These are phyloP conservation scores for Plasmodium malariae DNA, from an alignment of 169 alveolate species.

Conservation along the genomic window DNA sequence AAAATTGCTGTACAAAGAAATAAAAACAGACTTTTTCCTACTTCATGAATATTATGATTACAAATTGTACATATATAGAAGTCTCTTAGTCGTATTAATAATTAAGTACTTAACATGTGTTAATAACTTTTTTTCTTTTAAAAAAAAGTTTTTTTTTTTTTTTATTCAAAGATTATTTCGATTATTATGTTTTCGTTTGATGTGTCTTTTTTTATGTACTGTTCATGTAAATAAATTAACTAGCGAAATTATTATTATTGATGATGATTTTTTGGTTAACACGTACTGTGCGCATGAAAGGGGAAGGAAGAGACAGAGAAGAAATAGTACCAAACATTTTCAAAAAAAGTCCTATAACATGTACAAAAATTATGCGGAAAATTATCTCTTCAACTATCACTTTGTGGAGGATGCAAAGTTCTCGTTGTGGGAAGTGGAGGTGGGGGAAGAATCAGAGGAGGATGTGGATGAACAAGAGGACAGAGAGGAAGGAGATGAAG, in stretches of 20 bases:
- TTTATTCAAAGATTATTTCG: conserved; percentile 65
- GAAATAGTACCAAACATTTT: neutral
- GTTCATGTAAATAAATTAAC: conserved; percentile 58
- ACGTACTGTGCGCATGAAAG: conserved; percentile 3
- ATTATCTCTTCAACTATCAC: conserved; percentile 18
- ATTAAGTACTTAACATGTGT: conserved; percentile 26
- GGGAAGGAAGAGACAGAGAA: neutral
- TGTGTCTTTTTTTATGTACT: conserved; percentile 23
- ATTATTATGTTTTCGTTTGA: conserved; percentile 54
- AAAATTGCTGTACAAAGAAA: conserved; percentile 56
- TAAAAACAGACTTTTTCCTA: conserved; percentile 55
- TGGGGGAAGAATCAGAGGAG: conserved; percentile 4
- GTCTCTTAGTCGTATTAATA: conserved; percentile 32
- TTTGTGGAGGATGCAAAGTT: neutral
- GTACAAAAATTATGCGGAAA: conserved; percentile 63
- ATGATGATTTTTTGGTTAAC: conserved; percentile 21
- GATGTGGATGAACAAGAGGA: neutral
- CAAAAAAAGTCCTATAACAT: conserved; percentile 48
- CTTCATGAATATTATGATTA: conserved; percentile 43
- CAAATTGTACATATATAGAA: conserved; percentile 42
- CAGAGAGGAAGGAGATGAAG: neutral
- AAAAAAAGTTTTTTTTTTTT: conserved; percentile 47
- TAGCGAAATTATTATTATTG: conserved; percentile 51
- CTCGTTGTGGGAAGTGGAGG: neutral
- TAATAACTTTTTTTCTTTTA: conserved; percentile 8